A percentile compares a stretch with the other conserved stretches of the same genome.
Evolutionary conservation across 768 basidiomycete species (phyloP).

Genomic region (Leccinellum rugosiceps): DNA sequence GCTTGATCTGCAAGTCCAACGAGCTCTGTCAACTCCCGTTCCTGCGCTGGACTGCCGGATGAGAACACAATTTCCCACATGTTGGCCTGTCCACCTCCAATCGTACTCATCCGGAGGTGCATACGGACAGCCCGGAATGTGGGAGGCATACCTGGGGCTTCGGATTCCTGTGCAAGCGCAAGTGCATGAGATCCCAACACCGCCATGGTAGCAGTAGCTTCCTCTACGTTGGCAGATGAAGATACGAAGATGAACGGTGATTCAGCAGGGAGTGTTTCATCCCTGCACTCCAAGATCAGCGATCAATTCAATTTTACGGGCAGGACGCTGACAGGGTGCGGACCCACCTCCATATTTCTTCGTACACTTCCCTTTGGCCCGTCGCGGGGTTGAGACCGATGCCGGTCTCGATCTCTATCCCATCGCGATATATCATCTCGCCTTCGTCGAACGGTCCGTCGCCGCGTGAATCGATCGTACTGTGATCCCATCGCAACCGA

Average conservation of each 20-base stretch:
- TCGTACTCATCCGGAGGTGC: neutral
- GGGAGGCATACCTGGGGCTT: neutral
- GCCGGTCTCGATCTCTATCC: slow-evolving; percentile 24
- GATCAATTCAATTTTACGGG: neutral
- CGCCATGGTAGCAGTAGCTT: slow-evolving; percentile 21
- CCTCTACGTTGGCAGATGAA: slow-evolving; percentile 8
- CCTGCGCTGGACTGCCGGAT: slow-evolving; percentile 11
- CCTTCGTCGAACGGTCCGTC: slow-evolving; percentile 18
- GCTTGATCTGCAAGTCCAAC: slow-evolving; percentile 1
- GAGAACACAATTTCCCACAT: slow-evolving; percentile 15
- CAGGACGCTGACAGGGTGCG: neutral
- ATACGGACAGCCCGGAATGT: slow-evolving; percentile 20
- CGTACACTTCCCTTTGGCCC: slow-evolving; percentile 15
- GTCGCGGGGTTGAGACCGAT: slow-evolving; percentile 23
- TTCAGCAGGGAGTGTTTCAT: slow-evolving; percentile 13
- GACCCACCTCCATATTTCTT: slow-evolving; percentile 23
- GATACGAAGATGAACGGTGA: slow-evolving; percentile 23
- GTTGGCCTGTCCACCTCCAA: neutral
- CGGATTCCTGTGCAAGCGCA: slow-evolving; percentile 17
- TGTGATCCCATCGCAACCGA: slow-evolving; percentile 18
- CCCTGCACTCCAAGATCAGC: slow-evolving; percentile 7
- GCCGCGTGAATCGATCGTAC: slow-evolving; percentile 18
- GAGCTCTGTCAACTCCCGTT: slow-evolving; percentile 14
- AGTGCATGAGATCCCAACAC: slow-evolving; percentile 23
- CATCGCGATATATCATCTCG: slow-evolving; percentile 16